These are phyloP conservation scores for Pholiota molesta DNA, from an alignment of 768 basidiomycete genomes.

Conservation along the genomic window DNA sequence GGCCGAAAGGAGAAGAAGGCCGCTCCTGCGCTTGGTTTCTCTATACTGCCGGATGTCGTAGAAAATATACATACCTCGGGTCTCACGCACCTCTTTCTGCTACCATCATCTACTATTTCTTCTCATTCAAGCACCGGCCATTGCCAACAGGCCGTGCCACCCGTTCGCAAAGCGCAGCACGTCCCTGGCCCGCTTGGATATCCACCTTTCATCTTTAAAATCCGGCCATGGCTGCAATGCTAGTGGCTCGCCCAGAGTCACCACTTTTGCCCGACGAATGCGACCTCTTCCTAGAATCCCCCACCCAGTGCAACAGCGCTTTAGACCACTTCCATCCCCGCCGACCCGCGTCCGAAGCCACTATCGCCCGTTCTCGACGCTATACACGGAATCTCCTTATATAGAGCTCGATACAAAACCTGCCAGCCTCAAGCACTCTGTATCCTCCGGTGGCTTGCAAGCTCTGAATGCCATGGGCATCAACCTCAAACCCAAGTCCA, in stretches of 20 bases:
- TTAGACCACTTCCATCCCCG: constrained; percentile 13
- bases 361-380: constrained; percentile 43
- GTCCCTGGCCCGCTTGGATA: constrained; percentile 17
- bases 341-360: constrained; percentile 30
- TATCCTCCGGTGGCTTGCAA: constrained; percentile 33
- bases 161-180: constrained; percentile 19
- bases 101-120: background rate
- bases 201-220: constrained; percentile 13
- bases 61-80: constrained; percentile 9
- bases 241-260: constrained; percentile 12
- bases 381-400: constrained; percentile 30
- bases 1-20: constrained; percentile 18
- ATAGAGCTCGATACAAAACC: constrained; percentile 18
- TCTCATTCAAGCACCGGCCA: background rate
- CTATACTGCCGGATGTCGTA: too few species aligned
- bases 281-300: constrained; percentile 13
- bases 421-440: constrained; percentile 27
- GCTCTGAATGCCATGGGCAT: constrained; percentile 37
- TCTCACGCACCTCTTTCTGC: constrained; percentile 5
- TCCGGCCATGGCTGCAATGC: constrained; percentile 18
- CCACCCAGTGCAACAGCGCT: constrained; percentile 10
- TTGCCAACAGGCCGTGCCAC: constrained; percentile 6
- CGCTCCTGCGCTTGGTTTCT: background rate
- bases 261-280: constrained; percentile 8
- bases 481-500: constrained; percentile 30